Evolutionary conservation across 352 stramenopile genomes (phyloP), one percentile per base, ranked within the genome.

Genomic region (Pythium oligandrum): DNA sequence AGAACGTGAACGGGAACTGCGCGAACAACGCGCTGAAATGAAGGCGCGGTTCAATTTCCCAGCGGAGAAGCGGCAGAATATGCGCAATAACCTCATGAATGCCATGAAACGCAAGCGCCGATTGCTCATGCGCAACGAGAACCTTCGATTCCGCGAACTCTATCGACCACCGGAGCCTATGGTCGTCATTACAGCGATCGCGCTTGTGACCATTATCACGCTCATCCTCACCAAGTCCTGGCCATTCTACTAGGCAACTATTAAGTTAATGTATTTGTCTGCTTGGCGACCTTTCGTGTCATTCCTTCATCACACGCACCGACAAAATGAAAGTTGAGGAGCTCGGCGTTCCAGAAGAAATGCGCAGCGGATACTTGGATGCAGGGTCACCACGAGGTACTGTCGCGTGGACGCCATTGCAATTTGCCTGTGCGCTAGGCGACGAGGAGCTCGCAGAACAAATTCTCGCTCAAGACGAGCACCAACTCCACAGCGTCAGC

Each of bases 151-250:
- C 54, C 78, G 77, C 4, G 77, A 90, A 48, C 58, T 92, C 6
- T 89, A 90, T 67, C 73, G 72, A 42, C 58, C 78, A 2, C 82
- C 82, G 0, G 82, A 92, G 61, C 76, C 75, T 6, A 71, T 76
- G 36, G 82, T 85, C 48, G 47, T 92, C 52, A n/a, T 86, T 35
- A 66, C 74, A 4, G 71, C 77, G 10, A 38, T 78, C 26, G 40
- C 68, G 37, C 57, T 92, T 31, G 60, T 81, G 4, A 81, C 73
- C 3, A 72, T 83, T 38, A 74, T 92, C 56, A 73, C 77, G 51
- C 75, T 92, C 26, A 77, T 88, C 33, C 36, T 92, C 34, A 90
- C 69, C 42, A 88, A 86, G 51, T 86, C 78, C 7, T 92, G 81
- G 81, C 78, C 78, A 26, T 92, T 92, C 54, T 82, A 90, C 58